These are phyloP conservation scores for Saksenaea vasiformis DNA, from an alignment of 371 early-diverging fungal species.

Conservation along the genomic window DNA sequence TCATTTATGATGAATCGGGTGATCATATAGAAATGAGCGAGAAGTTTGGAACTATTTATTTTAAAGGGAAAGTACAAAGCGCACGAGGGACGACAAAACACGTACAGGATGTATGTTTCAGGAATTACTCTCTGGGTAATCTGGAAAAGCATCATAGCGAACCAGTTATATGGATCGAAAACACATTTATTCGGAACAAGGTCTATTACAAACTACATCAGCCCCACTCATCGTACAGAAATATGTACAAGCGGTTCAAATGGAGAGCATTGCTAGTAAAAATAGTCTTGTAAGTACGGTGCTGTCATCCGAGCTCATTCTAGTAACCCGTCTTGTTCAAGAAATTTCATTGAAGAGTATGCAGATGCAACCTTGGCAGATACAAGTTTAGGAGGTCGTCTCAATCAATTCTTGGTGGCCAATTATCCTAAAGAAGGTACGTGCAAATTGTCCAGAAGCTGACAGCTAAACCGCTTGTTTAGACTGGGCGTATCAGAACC, in stretches of 20 bases:
- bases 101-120: not conserved
- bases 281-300: not conserved
- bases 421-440: not conserved
- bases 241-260: not conserved
- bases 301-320: not conserved
- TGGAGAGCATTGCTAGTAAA: not conserved
- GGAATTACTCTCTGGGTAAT: not conserved
- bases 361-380: not conserved
- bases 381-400: not conserved
- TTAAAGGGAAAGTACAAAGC: not conserved
- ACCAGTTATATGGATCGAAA: conserved; percentile 6
- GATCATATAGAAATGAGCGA: not conserved
- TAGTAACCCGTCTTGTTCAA: not conserved
- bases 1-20: not conserved
- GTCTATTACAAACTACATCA: not conserved
- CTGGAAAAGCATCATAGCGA: not conserved
- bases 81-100: not conserved
- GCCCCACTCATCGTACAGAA: not conserved
- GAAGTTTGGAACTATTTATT: not conserved
- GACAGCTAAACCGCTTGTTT: not conserved
- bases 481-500: not conserved
- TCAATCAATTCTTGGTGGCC: not conserved
- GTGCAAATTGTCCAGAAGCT: not conserved
- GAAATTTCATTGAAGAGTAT: not conserved
- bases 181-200: not conserved